Evolutionary conservation across 2,329 filamentous ascomycete genomes (phyloP).

Genomic region (Hirsutella thompsonii): DNA sequence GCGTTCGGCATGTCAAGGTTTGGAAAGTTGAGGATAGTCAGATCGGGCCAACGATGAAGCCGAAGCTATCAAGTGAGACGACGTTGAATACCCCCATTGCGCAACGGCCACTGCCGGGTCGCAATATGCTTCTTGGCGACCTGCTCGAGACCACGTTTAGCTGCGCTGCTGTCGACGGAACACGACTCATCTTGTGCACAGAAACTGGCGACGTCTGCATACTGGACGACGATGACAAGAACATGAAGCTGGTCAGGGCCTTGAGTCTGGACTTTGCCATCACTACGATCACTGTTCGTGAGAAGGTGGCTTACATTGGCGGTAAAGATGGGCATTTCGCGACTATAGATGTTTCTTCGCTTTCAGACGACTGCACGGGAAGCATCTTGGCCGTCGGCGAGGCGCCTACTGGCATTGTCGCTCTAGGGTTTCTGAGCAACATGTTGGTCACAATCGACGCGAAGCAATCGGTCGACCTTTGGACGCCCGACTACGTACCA

Average conservation of each 20-base stretch:
- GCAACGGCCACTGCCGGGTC: constrained; percentile 60
- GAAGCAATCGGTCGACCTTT: constrained; percentile 61
- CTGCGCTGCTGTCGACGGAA: constrained; percentile 61
- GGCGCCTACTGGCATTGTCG: constrained; percentile 38
- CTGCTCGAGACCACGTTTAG: constrained; percentile 78
- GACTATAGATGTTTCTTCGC: constrained; percentile 35
- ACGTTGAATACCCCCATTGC: constrained; percentile 16
- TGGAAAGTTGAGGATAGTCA: constrained; percentile 69
- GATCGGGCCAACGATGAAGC: constrained; percentile 49
- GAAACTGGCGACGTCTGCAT: constrained; percentile 85
- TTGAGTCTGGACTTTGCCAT: constrained; percentile 55
- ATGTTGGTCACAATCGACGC: constrained; percentile 66
- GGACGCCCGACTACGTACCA: constrained; percentile 32
- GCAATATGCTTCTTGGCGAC: constrained; percentile 75
- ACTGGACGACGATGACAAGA: constrained; percentile 62
- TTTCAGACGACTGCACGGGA: constrained; percentile 27
- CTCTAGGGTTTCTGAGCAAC: constrained; percentile 54
- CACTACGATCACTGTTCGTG: constrained; percentile 50
- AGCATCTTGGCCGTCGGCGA: constrained; percentile 25
- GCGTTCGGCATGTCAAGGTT: constrained; percentile 83
- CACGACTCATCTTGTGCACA: constrained; percentile 70
- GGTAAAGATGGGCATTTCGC: constrained; percentile 51
- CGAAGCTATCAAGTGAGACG: constrained; percentile 36
- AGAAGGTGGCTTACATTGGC: constrained; percentile 51
- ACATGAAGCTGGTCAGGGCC: constrained; percentile 57